Evolutionary conservation across 306 rosid species (phyloP).

Genomic region (Fragaria vesca): DNA sequence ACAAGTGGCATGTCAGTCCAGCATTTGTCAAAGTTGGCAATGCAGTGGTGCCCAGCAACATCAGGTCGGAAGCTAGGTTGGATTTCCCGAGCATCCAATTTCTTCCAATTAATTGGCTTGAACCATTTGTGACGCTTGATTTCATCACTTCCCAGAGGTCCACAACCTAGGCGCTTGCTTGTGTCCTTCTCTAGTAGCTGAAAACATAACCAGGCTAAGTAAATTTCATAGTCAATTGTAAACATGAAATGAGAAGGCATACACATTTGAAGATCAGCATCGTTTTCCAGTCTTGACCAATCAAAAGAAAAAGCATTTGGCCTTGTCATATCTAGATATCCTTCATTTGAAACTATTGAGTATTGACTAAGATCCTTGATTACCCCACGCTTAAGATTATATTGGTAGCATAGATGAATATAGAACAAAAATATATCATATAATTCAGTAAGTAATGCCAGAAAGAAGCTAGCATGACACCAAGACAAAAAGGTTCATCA

Average conservation of each 20-base stretch:
- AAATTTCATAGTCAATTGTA: not conserved
- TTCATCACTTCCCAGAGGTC: slow-evolving; percentile 62
- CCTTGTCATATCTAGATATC: not conserved
- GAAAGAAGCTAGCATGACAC: not conserved
- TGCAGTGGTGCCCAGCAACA: slow-evolving; percentile 76
- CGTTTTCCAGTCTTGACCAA: not conserved
- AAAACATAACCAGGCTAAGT: slow-evolving; percentile 11
- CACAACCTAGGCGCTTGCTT: slow-evolving; percentile 69
- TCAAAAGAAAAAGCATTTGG: not conserved
- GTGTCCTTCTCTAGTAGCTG: slow-evolving; percentile 86
- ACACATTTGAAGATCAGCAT: not conserved
- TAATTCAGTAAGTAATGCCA: not conserved
- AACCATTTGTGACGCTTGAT: slow-evolving; percentile 91
- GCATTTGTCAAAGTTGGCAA: slow-evolving; percentile 89
- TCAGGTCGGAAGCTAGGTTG: slow-evolving; percentile 90
- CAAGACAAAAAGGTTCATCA: not conserved
- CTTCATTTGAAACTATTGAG: not conserved
- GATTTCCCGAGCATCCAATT: slow-evolving; percentile 69
- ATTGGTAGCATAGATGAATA: not conserved
- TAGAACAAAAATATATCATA: not conserved
- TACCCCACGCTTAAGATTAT: not conserved
- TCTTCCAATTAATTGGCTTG: slow-evolving; percentile 80
- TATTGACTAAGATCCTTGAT: not conserved
- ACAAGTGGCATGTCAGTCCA: slow-evolving; percentile 95
- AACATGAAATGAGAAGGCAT: slow-evolving; percentile 8